Conservation (phyloP, 306 rosid genomes). For the Herpetospermum pedunculosum region DNA sequence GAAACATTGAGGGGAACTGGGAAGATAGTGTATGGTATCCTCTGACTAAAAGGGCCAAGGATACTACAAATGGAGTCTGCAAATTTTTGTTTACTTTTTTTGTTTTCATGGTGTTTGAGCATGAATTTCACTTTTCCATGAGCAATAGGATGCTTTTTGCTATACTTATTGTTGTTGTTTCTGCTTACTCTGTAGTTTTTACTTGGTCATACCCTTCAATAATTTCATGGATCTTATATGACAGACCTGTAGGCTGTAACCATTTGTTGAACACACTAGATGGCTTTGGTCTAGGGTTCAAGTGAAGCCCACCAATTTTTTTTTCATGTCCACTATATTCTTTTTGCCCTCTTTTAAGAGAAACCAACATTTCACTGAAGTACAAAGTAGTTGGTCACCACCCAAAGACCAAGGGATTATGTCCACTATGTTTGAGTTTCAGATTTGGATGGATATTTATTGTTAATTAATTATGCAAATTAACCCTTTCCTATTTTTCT, state of each 20-base stretch:
- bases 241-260: too few relatives aligned
- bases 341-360: not conserved
- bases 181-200: not conserved
- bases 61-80: not conserved
- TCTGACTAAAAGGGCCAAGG: not conserved
- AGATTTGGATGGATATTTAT: slow-evolving; percentile 7
- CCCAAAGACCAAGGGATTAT: not conserved
- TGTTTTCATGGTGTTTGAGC: not conserved
- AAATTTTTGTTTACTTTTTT: not conserved
- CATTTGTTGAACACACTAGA: not conserved
- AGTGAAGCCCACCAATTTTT: not conserved
- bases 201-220: not conserved
- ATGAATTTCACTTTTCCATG: not conserved
- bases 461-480: not conserved
- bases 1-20: not conserved
- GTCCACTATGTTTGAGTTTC: not conserved
- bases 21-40: not conserved
- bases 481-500: slow-evolving; percentile 12
- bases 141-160: not conserved
- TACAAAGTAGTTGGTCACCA: not conserved
- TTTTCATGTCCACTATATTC: not conserved
- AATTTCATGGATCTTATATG: not conserved
- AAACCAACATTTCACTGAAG: not conserved
- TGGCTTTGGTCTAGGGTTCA: not conserved
- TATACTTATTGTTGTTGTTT: not conserved